phyloP scores from a whole-genome alignment of 768 basidiomycete genomes.

The Leccinum longicurvipes region DNA sequence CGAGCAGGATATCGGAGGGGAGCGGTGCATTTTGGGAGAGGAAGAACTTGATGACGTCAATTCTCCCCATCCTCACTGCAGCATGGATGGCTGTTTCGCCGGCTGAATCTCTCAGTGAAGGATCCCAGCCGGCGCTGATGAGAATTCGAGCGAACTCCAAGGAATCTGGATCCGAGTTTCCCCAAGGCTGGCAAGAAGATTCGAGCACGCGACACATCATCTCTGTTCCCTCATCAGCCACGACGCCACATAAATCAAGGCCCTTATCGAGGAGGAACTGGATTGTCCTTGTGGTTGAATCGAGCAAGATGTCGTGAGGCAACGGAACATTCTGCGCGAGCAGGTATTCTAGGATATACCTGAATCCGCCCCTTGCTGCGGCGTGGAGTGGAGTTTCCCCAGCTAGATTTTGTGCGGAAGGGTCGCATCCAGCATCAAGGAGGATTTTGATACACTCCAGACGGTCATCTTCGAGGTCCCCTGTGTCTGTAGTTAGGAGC shows the following conservation, averaged over 20 bases:
- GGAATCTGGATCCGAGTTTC: too few relatives aligned
- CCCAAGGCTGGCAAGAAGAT: accelerated
- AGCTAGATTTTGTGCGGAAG: not conserved
- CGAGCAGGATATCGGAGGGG: not conserved
- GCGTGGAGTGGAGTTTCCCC: not conserved
- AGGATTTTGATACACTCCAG: not conserved
- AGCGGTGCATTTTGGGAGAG: not conserved
- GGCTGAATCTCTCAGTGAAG: not conserved
- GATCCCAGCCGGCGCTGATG: not conserved
- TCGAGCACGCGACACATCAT: not conserved
- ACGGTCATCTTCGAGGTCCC: not conserved
- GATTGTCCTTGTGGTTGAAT: not conserved
- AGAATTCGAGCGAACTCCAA: not conserved
- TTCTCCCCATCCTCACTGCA: not conserved
- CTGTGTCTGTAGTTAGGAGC: not conserved
- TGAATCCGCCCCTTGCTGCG: not conserved
- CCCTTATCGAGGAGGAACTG: not conserved
- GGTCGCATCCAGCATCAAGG: slow-evolving; percentile 1
- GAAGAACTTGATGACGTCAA: not conserved
- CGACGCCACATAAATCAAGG: not conserved
- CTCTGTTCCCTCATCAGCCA: not conserved
- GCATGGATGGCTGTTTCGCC: not conserved
- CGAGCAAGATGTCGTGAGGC: not conserved
- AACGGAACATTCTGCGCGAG: not conserved
- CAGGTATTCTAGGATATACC: not conserved